Base-by-base conservation (phyloP, 345 rosid species). In the Euphorbia peplus region DNA sequence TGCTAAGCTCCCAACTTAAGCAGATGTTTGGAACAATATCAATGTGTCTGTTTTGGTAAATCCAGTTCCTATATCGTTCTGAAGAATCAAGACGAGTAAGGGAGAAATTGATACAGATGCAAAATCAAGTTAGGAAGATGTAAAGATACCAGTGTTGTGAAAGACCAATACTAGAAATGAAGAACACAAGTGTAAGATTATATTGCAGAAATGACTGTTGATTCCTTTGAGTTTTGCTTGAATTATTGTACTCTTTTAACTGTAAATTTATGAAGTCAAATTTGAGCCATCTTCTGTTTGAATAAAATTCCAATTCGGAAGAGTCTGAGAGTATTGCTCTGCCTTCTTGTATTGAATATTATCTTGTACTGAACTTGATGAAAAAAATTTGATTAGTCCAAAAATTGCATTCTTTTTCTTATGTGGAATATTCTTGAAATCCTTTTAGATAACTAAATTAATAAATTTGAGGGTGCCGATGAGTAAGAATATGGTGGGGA, bases 401-500 rank as follows among this genome's bases (percentile, higher is more conserved):
- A 32, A 32, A 32, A 32, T 32, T 32, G 37, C 6, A 32, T 32
- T 32, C 6, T 32, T 32, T 32, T 32, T 32, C 6, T 32, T 32
- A 2, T 6, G 37, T 32, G 37, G 37, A 32, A 32, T 32, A 32
- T n/a, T n/a, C n/a, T n/a, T n/a, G n/a, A n/a, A n/a, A n/a, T n/a
- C n/a, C n/a, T n/a, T n/a, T n/a, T n/a, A n/a, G n/a, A n/a, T 32
- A 32, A 32, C 37, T 32, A 32, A 32, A 32, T 32, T 32, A 3
- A 32, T 32, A 32, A 32, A 32, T 32, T 32, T 90, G 9, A 84
- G 99, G 69, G 90, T 95, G 58, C 83, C 93, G 0, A 86, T 91
- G 99, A 87, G 80, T 18, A 95, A 78, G 72, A 74, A 87, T 53
- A 95, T 95, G 98, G 70, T 79, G 66, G 98, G 93, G 62, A 95